phyloP scores from a whole-genome alignment of 768 basidiomycete genomes.

The Boletus coccyginus region DNA sequence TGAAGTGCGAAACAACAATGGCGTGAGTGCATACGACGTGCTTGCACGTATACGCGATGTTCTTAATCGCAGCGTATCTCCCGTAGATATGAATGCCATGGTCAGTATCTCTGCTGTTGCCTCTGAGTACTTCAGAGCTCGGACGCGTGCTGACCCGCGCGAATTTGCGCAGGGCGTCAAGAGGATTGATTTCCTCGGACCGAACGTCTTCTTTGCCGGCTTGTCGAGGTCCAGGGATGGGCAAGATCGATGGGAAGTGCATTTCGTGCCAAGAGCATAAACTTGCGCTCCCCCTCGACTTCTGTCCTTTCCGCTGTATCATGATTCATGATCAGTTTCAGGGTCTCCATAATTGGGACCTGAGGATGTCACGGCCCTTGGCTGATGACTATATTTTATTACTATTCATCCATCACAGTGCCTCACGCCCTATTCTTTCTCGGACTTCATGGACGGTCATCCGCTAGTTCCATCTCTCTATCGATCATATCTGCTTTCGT shows the following conservation, averaged over 20 bases:
- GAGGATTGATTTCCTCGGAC: slow-evolving; percentile 38
- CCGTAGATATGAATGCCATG: slow-evolving; percentile 24
- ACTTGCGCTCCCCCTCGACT: background rate
- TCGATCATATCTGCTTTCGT: background rate
- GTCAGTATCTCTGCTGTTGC: slow-evolving; percentile 21
- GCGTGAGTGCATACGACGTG: slow-evolving; percentile 30
- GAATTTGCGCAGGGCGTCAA: slow-evolving; percentile 40
- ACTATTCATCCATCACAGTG: slow-evolving; percentile 12
- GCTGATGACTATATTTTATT: slow-evolving; percentile 13
- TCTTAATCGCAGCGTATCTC: slow-evolving; percentile 25
- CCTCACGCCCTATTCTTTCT: background rate
- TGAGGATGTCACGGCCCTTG: background rate
- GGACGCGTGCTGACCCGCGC: slow-evolving; percentile 30
- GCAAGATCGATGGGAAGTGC: slow-evolving; percentile 29
- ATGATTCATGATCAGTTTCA: slow-evolving; percentile 7
- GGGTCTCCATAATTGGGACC: slow-evolving; percentile 16
- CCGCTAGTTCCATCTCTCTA: background rate
- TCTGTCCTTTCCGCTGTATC: background rate
- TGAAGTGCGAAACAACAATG: slow-evolving; percentile 28
- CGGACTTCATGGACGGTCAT: slow-evolving; percentile 18
- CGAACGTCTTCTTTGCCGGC: slow-evolving; percentile 30
- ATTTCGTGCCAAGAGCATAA: slow-evolving; percentile 22
- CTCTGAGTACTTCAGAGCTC: slow-evolving; percentile 29
- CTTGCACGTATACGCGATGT: slow-evolving; percentile 26
- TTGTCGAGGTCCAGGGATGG: slow-evolving; percentile 26